Conservation (phyloP, 768 basidiomycete species). For the Hydnum rufescens region DNA sequence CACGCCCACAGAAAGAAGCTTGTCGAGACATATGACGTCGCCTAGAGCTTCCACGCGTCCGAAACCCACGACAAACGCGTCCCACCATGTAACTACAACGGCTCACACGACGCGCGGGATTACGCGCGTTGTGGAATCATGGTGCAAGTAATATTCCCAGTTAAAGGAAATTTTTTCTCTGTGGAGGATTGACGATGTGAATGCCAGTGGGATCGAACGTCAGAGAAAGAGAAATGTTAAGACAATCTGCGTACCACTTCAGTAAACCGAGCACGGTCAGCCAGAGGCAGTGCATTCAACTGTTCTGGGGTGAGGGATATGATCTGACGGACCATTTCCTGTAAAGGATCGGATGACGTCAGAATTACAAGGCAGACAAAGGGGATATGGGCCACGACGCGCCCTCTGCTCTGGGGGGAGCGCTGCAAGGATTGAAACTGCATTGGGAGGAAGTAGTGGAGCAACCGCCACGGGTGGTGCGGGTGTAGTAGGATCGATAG, state of each 20-base stretch:
- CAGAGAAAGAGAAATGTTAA: not conserved
- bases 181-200: not conserved
- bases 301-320: conserved; percentile 23
- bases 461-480: conserved; percentile 1
- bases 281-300: conserved; percentile 21
- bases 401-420: conserved; percentile 8
- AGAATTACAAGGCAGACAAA: not conserved
- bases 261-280: conserved; percentile 21
- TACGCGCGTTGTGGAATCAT: not conserved
- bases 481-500: conserved; percentile 6
- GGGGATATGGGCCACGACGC: not conserved
- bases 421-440: not conserved
- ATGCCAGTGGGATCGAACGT: not conserved
- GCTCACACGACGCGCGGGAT: too few species aligned
- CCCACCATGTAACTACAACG: too few species aligned
- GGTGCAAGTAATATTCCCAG: not conserved
- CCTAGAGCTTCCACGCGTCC: too few species aligned
- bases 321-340: conserved; percentile 7
- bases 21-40: too few species aligned
- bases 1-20: too few species aligned
- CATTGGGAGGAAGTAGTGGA: not conserved
- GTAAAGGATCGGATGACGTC: not conserved
- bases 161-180: not conserved
- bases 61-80: too few species aligned
- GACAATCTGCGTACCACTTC: conserved; percentile 19